Evolutionary conservation across 1,284 basidiomycete species (phyloP), one percentile per base, ranked within the genome.

Genomic region (Porogramme epimiltina): DNA sequence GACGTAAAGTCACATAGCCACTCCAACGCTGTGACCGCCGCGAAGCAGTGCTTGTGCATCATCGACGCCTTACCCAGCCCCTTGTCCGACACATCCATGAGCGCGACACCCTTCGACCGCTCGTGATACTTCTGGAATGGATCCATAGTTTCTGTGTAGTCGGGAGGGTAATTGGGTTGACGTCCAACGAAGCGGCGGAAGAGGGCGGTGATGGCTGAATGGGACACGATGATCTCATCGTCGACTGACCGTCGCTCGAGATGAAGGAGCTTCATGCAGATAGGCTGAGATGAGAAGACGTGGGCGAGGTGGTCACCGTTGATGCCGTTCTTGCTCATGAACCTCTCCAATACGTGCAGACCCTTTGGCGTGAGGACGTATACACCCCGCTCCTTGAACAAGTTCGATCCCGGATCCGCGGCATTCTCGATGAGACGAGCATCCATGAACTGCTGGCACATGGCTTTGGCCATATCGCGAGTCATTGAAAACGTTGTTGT

Each of bases 401-500:
- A 79, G 63, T 89, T 88, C 20, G 89, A 90, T 25, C 81, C 79
- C 19, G 89, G 86, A 72, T 99, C 97, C 18, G 92, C 87, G 13
- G 95, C 95, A 68, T 98, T 98, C 72, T 98, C 95, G 61, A 99
- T 95, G 59, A 99, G 81, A 55, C 95, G 90, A 45, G 96, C 95
- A 61, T 99, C 96, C 91, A 99, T 96, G 68, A 98, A 99, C 67
- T 98, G 95, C 73, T 99, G 96, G 73, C 94, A 94, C 85, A 99
- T 98, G 31, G 93, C 94, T 75, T 98, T 97, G 55, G 97, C 97
- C 91, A 99, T 99, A 42, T 99, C 96, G 61, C 95, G 87, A 59
- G 93, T 95, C 97, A 99, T 99, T 56, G 94, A 95, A 74, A 99
- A 99, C 20, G 97, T 99, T 39, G 97, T 99, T 9, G 96, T 99